Base-by-base conservation (phyloP, 2,329 filamentous ascomycete genomes). In the Fusarium citri region DNA sequence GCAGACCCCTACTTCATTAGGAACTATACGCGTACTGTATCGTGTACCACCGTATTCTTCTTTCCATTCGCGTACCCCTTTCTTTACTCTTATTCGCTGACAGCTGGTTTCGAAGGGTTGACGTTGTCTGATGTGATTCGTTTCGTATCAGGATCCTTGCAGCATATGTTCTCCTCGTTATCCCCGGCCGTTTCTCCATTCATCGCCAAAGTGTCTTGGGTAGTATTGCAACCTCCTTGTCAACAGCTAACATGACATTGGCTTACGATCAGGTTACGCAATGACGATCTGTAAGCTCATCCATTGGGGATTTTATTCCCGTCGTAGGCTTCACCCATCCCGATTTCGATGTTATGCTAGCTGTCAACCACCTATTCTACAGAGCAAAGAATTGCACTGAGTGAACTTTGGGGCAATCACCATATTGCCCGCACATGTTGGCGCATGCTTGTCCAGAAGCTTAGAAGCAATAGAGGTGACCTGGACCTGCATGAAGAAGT, bases 1-100 rank as follows among this genome's bases (percentile, higher is more conserved):
- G 8, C 46, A 34, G 18, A 37, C 30, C 40, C 51, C 26, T 37
- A 30, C 31, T 23, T 23, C 11, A 40, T 31, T 37, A 4, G 26
- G 8, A n/a, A 63, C 30, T 59, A 15, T 54, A 63, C 54, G 63
- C 63, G 54, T 54, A 66, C 66, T 61, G 65, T 54, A 66, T 66
- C 63, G 65, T 10, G 26, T 64, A 57, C 57, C 30, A 15, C 16
- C 34, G 31, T 34, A 30, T 28, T 31, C 43, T 42, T 49, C 20
- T 37, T 48, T 11, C 41, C 43, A 59, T 59, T 50, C 46, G 53
- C 41, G 9, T 30, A 41, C 37, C 60, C 25, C 48, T 47, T 31
- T 40, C 54, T 60, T n/a, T 40, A 20, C 34, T 43, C 28, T 28
- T 40, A 48, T 40, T 66, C 61, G 63, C 62, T 43, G 37, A 48